These are phyloP conservation scores for Reutealis trisperma DNA, from an alignment of 345 rosid genomes.

Conservation along the genomic window DNA sequence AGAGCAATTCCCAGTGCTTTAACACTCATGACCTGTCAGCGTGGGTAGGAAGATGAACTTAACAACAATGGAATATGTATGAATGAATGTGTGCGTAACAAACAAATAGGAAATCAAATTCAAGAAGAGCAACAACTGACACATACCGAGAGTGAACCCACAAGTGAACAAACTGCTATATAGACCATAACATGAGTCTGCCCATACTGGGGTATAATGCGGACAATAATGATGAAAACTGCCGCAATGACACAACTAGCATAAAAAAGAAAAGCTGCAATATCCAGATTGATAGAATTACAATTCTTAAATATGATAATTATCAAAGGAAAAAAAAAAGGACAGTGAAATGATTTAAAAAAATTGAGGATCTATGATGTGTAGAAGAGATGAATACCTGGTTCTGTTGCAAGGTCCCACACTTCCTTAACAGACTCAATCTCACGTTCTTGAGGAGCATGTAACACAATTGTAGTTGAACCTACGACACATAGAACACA, in stretches of 20 bases:
- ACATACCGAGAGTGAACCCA: slow-evolving; percentile 28
- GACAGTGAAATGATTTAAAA: neutral
- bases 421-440: slow-evolving; percentile 31
- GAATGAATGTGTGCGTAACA: neutral
- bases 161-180: slow-evolving; percentile 29
- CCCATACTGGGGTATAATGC: slow-evolving; percentile 21
- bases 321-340: neutral
- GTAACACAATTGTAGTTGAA: slow-evolving; percentile 29
- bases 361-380: neutral
- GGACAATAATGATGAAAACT: slow-evolving; percentile 20
- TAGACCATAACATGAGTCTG: slow-evolving; percentile 32
- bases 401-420: slow-evolving; percentile 33
- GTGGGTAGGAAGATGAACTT: neutral
- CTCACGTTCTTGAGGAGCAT: slow-evolving; percentile 37
- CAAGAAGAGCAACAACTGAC: neutral
- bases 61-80: neutral
- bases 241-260: slow-evolving; percentile 22
- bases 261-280: slow-evolving; percentile 29
- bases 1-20: slow-evolving; percentile 37
- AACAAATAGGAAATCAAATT: neutral
- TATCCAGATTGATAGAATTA: neutral
- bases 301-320: neutral
- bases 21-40: slow-evolving; percentile 35
- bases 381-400: slow-evolving; percentile 16
- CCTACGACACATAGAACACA: slow-evolving; percentile 33